Conservation (phyloP, 2,329 filamentous ascomycete genomes). For the Penicillium sp. region DNA sequence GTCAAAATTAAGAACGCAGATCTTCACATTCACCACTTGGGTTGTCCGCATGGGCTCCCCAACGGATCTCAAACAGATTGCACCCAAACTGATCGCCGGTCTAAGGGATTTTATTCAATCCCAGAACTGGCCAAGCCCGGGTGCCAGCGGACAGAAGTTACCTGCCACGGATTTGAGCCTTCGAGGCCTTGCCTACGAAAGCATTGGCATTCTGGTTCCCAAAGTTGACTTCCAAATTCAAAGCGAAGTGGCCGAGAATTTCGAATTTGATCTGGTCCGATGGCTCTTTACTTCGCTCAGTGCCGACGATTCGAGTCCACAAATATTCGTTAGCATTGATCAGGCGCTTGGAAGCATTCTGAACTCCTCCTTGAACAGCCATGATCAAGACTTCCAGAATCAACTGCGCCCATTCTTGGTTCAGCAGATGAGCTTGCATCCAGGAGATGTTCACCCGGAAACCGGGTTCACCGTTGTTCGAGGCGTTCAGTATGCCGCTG, state of each 20-base stretch:
- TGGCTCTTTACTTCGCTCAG: constrained; percentile 85
- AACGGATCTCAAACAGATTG: constrained; percentile 64
- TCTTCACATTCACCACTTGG: constrained; percentile 87
- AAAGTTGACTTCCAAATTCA: constrained; percentile 41
- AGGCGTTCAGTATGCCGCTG: constrained; percentile 76
- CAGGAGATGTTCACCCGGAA: constrained; percentile 39
- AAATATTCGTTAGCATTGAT: constrained; percentile 83
- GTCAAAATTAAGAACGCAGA: constrained; percentile 74
- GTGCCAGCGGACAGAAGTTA: constrained; percentile 52
- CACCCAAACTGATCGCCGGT: constrained; percentile 65
- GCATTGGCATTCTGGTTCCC: constrained; percentile 74
- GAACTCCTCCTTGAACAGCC: constrained; percentile 55
- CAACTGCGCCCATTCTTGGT: constrained; percentile 62
- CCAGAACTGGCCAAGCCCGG: constrained; percentile 78
- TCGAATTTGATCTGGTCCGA: constrained; percentile 57
- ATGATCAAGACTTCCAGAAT: constrained; percentile 44
- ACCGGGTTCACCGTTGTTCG: constrained; percentile 55
- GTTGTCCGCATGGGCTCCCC: constrained; percentile 71
- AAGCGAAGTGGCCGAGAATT: constrained; percentile 35
- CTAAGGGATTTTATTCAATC: constrained; percentile 72
- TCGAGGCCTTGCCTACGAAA: constrained; percentile 83
- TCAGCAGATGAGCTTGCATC: constrained; percentile 62
- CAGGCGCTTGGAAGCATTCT: constrained; percentile 79
- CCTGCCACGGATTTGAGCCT: constrained; percentile 65
- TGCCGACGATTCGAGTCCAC: constrained; percentile 72